A percentile compares a stretch with the other conserved stretches of the same genome.
Conservation (phyloP, 257 asterid genomes). For the Jaltomata sinuosa region DNA sequence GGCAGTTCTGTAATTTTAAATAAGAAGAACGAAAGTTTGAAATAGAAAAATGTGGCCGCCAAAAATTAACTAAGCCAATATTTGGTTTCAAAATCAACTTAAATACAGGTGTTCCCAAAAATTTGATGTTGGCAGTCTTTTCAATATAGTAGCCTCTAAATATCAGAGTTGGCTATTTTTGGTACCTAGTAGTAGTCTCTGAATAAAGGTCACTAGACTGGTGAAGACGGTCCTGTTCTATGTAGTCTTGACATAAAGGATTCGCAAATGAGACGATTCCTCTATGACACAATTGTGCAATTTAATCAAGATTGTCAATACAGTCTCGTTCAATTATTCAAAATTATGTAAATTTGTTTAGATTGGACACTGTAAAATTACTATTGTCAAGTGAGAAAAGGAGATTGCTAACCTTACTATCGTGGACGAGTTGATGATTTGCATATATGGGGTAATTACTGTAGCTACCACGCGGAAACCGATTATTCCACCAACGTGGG, state of each 20-base stretch:
- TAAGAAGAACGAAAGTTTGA: neutral
- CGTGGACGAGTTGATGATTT: slow-evolving; percentile 49
- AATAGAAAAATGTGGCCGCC: neutral
- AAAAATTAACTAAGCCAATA: neutral
- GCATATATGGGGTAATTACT: slow-evolving; percentile 68
- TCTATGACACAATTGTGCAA: neutral
- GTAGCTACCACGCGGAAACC: slow-evolving; percentile 89
- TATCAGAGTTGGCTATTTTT: neutral
- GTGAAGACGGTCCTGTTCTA: neutral
- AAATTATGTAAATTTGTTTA: neutral
- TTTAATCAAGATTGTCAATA: neutral
- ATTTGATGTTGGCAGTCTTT: neutral
- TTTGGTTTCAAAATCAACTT: neutral
- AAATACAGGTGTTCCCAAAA: neutral
- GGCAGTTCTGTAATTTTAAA: neutral
- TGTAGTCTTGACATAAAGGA: neutral
- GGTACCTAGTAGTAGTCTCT: neutral
- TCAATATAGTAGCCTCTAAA: neutral
- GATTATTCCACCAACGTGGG: slow-evolving; percentile 96
- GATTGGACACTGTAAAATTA: neutral
- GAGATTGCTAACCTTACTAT: slow-evolving; percentile 45
- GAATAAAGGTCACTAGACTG: neutral
- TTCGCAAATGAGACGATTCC: neutral
- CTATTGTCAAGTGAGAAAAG: neutral
- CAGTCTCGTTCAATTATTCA: neutral